Conservation (phyloP, 106 monocot species). For the Agapanthus africanus region DNA sequence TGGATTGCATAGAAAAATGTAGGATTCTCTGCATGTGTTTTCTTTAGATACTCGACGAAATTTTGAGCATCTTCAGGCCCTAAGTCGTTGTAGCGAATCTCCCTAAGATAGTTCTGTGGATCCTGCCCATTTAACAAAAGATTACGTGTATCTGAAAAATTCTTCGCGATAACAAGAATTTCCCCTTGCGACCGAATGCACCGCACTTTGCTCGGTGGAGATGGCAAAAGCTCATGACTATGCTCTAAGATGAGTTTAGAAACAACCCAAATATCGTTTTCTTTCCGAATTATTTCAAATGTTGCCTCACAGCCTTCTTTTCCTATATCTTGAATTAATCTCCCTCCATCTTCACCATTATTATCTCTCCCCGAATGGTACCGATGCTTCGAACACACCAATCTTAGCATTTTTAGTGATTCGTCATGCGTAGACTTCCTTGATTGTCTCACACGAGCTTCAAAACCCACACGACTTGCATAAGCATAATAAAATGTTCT, state of each 20-base stretch:
- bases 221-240: slow-evolving; percentile 48
- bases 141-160: slow-evolving; percentile 62
- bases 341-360: slow-evolving; percentile 32
- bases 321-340: slow-evolving; percentile 17
- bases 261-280: slow-evolving; percentile 46
- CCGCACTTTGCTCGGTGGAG: slow-evolving; percentile 48
- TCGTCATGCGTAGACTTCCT: slow-evolving; percentile 58
- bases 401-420: slow-evolving; percentile 59
- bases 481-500: slow-evolving; percentile 75
- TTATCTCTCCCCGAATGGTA: slow-evolving; percentile 66
- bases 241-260: slow-evolving; percentile 63
- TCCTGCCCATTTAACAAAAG: slow-evolving; percentile 61
- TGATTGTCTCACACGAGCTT: slow-evolving; percentile 73
- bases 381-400: slow-evolving; percentile 64
- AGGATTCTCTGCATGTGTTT: slow-evolving; percentile 39
- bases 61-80: slow-evolving; percentile 60
- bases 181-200: slow-evolving; percentile 78
- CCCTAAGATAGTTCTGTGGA: slow-evolving; percentile 29
- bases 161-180: slow-evolving; percentile 74
- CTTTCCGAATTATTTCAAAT: slow-evolving; percentile 70
- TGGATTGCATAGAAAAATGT: slow-evolving; percentile 65
- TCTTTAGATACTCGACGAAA: slow-evolving; percentile 57
- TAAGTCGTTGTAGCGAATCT: slow-evolving; percentile 54
- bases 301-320: slow-evolving; percentile 66
- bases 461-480: slow-evolving; percentile 67